Evolutionary conservation across 331 rosid genomes (phyloP).

Genomic region (Ulmus americana): DNA sequence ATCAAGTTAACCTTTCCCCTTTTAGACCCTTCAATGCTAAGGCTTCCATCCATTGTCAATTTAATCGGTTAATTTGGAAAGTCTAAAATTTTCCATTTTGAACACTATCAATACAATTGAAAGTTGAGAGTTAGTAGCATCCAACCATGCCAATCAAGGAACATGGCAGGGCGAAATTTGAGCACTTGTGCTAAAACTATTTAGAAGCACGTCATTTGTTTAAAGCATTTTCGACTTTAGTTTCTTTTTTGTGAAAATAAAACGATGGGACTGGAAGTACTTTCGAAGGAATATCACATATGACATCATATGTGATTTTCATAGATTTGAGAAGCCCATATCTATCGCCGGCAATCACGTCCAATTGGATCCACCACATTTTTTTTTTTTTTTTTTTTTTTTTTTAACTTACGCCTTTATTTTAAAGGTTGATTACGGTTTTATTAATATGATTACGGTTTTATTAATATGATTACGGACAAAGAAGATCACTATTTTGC

Average conservation of each 20-base stretch:
- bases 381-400: neutral
- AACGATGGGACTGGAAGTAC: neutral
- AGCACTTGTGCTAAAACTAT: neutral
- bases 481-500: constrained; percentile 6
- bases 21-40: too few species aligned
- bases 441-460: too few species aligned
- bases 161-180: constrained; percentile 6
- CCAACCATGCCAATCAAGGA: neutral
- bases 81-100: too few species aligned
- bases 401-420: neutral
- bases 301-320: neutral
- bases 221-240: neutral
- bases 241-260: neutral
- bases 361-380: constrained; percentile 16
- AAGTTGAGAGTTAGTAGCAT: neutral
- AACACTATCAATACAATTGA: neutral
- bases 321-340: constrained; percentile 18
- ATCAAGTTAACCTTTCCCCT: too few species aligned
- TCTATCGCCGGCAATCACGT: constrained; percentile 34
- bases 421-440: neutral
- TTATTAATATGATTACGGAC: constrained; percentile 10
- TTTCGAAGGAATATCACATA: neutral
- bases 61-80: too few species aligned
- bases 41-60: too few species aligned
- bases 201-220: neutral